Percentiles rank a stretch among this genome's conserved stretches.
Conservation (phyloP, 305 asterid species). For the Fraxinus ornus region DNA sequence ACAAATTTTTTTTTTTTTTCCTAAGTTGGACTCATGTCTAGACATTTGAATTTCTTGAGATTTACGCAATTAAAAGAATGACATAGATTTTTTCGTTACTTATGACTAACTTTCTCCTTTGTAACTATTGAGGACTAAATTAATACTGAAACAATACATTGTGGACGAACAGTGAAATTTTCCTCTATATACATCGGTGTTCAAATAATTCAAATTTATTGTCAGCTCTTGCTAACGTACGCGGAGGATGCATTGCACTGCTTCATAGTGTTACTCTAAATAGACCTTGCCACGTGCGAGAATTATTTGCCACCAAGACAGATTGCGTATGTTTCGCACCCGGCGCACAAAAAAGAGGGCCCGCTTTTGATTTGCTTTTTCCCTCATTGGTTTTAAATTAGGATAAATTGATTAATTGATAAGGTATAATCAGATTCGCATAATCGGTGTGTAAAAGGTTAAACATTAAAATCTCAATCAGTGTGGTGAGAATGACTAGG, state of each 20-base stretch:
- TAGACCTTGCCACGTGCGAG: conserved; percentile 13
- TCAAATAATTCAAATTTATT: conserved; percentile 37
- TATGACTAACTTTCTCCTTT: neutral
- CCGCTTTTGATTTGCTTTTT: conserved; percentile 5
- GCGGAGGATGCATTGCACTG: conserved; percentile 29
- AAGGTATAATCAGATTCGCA: conserved; percentile 32
- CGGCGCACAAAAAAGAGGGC: conserved; percentile 26
- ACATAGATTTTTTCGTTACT: neutral
- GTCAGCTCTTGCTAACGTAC: conserved; percentile 37
- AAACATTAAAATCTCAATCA: conserved; percentile 46
- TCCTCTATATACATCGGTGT: conserved; percentile 16
- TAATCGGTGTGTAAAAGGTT: conserved; percentile 33
- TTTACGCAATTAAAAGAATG: neutral
- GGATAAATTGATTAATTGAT: conserved; percentile 22
- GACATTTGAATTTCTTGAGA: neutral
- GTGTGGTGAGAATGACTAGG: conserved; percentile 39
- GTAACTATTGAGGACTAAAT: neutral
- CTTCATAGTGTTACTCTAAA: neutral
- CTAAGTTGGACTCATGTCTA: neutral
- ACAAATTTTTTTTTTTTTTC: neutral
- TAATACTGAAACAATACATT: neutral
- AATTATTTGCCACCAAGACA: conserved; percentile 13
- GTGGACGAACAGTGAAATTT: neutral
- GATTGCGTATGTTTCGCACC: conserved; percentile 33
- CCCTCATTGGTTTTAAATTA: neutral